These are phyloP conservation scores for Starmerella vitae DNA, from an alignment of 805 yeast species.

Conservation along the genomic window DNA sequence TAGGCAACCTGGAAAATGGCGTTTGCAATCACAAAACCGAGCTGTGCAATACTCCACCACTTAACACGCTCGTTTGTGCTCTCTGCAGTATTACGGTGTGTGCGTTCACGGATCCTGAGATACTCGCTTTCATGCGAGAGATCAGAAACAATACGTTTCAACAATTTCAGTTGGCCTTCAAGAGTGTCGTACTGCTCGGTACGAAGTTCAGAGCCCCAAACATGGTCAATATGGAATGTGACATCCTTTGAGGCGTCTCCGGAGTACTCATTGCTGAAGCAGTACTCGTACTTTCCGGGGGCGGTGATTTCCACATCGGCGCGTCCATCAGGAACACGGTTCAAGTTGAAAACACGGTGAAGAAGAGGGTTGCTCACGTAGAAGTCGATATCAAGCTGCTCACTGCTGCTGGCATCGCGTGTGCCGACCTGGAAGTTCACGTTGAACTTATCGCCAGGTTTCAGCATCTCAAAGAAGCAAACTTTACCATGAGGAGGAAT, in stretches of 20 bases:
- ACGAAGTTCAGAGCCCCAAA: slow-evolving; percentile 55
- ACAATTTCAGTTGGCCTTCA: slow-evolving; percentile 68
- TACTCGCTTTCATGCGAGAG: slow-evolving; percentile 83
- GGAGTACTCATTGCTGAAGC: slow-evolving; percentile 80
- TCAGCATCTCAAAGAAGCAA: slow-evolving; percentile 77
- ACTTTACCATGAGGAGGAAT: slow-evolving; percentile 72
- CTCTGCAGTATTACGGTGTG: slow-evolving; percentile 97
- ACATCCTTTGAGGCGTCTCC: slow-evolving; percentile 70
- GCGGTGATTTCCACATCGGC: slow-evolving; percentile 49
- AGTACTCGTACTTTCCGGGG: slow-evolving; percentile 68
- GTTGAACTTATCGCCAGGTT: slow-evolving; percentile 71
- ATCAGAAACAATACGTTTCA: slow-evolving; percentile 64
- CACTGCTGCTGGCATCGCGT: slow-evolving; percentile 39
- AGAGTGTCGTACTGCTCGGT: slow-evolving; percentile 67
- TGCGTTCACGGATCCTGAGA: slow-evolving; percentile 89
- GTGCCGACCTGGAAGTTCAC: slow-evolving; percentile 89
- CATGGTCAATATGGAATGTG: slow-evolving; percentile 89
- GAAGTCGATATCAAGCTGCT: slow-evolving; percentile 43
- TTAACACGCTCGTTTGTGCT: slow-evolving; percentile 92
- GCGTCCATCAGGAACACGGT: slow-evolving; percentile 68
- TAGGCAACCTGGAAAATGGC: slow-evolving; percentile 88
- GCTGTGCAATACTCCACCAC: slow-evolving; percentile 94
- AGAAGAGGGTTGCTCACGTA: slow-evolving; percentile 39
- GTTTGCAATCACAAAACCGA: slow-evolving; percentile 70
- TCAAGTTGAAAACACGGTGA: slow-evolving; percentile 34